Conservation (phyloP, 805 yeast genomes). For the Cyberlindnera petersonii region DNA sequence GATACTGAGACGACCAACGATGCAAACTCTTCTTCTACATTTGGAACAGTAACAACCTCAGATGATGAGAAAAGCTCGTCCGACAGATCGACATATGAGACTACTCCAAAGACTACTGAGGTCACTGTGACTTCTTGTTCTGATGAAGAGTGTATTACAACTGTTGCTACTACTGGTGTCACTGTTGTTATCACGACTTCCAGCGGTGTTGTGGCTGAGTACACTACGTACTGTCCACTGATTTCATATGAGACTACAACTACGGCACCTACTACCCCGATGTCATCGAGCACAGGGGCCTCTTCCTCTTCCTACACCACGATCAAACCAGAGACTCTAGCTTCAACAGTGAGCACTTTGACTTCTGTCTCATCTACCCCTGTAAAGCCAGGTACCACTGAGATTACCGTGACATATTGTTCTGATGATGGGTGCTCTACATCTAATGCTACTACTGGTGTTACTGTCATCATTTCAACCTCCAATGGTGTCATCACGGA, state of each 20-base stretch:
- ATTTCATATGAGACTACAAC: constrained; percentile 1
- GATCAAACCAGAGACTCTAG: constrained; percentile 1
- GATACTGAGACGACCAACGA: neutral
- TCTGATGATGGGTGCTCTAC: constrained; percentile 1
- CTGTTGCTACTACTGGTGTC: constrained; percentile 13
- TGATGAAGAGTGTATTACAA: constrained; percentile 8
- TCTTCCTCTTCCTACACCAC: neutral
- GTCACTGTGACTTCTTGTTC: constrained; percentile 20
- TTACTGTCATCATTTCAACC: constrained; percentile 10
- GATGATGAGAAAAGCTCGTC: no score
- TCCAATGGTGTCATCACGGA: constrained; percentile 8
- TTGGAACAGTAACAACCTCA: constrained; percentile 4
- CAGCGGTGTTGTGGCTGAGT: constrained; percentile 28
- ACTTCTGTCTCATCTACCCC: neutral
- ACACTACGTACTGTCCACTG: constrained; percentile 26
- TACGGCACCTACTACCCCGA: neutral
- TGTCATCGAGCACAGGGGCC: no score
- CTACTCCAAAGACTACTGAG: constrained; percentile 12
- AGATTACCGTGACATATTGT: neutral
- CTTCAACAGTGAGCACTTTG: neutral
- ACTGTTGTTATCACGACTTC: constrained; percentile 32
- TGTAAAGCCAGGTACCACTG: neutral
- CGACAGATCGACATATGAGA: neutral
- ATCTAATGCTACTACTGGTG: constrained; percentile 20
- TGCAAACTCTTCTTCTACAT: neutral